Evolutionary conservation across 2,329 filamentous ascomycete species (phyloP).

Genomic region (Penicillium sp.): DNA sequence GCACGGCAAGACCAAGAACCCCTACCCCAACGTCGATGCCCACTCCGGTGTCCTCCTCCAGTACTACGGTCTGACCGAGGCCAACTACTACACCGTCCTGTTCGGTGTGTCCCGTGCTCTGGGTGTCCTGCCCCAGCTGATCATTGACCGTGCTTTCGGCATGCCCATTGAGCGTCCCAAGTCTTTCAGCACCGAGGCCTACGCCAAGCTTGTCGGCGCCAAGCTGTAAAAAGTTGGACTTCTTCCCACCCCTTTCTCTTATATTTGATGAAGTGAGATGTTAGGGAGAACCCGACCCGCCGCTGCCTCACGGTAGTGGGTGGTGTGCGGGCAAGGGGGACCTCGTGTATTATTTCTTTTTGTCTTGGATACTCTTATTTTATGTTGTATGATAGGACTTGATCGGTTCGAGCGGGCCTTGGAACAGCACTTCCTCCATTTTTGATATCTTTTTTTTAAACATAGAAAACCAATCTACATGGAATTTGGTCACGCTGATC

Average conservation of each 20-base stretch:
- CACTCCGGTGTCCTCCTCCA: slow-evolving; percentile 99
- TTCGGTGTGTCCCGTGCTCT: slow-evolving; percentile 98
- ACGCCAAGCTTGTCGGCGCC: slow-evolving; percentile 84
- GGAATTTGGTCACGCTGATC: slow-evolving; percentile 12
- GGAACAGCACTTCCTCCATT: slow-evolving; percentile 31
- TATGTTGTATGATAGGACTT: slow-evolving; percentile 38
- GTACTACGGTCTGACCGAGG: slow-evolving; percentile 98
- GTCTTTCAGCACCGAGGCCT: slow-evolving; percentile 96
- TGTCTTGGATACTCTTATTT: slow-evolving; percentile 24
- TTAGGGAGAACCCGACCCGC: neutral
- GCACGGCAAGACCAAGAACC: slow-evolving; percentile 99
- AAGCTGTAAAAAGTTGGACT: slow-evolving; percentile 59
- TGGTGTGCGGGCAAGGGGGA: neutral
- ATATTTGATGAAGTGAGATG: neutral
- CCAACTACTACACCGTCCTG: slow-evolving; percentile 99
- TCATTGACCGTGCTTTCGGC: slow-evolving; percentile 97
- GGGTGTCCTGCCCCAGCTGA: slow-evolving; percentile 97
- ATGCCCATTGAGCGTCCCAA: slow-evolving; percentile 98
- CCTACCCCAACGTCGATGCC: slow-evolving; percentile 96
- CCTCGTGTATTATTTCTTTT: slow-evolving; percentile 22
- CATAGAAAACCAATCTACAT: slow-evolving; percentile 7
- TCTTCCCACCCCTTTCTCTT: neutral
- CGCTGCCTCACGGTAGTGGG: neutral
- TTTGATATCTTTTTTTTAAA: neutral
- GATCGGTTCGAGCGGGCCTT: slow-evolving; percentile 34